Evolutionary conservation across 768 basidiomycete genomes (phyloP), one percentile per base, ranked within the genome.

Genomic region (Lactarius tabidus): DNA sequence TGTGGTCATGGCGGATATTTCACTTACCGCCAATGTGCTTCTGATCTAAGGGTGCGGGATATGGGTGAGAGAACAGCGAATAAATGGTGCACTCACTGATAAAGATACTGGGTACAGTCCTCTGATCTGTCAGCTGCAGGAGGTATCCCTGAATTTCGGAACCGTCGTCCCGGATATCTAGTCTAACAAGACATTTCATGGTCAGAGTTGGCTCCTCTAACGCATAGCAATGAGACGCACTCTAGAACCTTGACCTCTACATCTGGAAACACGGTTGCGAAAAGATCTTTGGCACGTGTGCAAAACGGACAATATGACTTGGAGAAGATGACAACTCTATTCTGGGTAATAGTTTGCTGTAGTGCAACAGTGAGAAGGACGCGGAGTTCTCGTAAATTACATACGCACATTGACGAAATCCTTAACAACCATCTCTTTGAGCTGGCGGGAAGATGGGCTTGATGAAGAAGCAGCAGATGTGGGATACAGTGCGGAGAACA

Each of bases 61-160:
- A 20, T 28, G 26, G 18, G n/a, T 6, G 64, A 48, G n/a, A 38
- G 57, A 9, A 20, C 39, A n/a, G 38, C 36, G 23, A 35, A 29
- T 14, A 48, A 18, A 8, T 8, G 29, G n/a, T 66, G n/a, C 1
- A 29, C 80, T 59, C 65, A 90, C 89, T 82, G 72, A 93, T 81
- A 77, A 90, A 93, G 64, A 90, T 80, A 71, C 85, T 89, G 35
- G 91, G 91, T 6, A 93, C 91, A 14, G 87, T 88, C 26, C 82
- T 74, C 69, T 89, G 91, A 0, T 80, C 80, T 0, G 89, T 89
- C 81, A 85, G 88, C 69, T 81, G 61, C 2, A 14, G 26, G 5
- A 94, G 79, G 70, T 91, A 92, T 26, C 75, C 70, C 72, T 93
- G 91, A 62, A 93, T 90, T 0, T 71, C 84, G 20, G 66, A 20